Evolutionary conservation across 1,139 yeast species (phyloP), one percentile per base, ranked within the genome.

Genomic region (Zygosaccharomyces sapae): DNA sequence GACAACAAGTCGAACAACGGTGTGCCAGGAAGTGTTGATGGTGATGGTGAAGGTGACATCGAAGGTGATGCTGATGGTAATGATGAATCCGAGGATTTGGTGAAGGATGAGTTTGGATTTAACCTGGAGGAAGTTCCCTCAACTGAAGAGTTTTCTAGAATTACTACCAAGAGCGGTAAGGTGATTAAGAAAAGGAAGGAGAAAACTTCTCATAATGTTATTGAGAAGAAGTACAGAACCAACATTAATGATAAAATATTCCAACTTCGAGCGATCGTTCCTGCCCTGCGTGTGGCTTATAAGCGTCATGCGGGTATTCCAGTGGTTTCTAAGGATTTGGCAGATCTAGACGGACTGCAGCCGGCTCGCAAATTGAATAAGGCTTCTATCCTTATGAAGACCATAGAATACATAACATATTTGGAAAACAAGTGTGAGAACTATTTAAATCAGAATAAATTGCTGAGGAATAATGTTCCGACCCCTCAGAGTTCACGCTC

Each of bases 321-420:
- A 4, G 47, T 65, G 3, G 50, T 56, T 12, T 69, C 63, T 9
- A 68, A 67, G 20, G 72, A 62, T 30, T 52, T 58, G 8, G 56
- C 55, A 25, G 63, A 83, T 53, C 70, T 89, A 53, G 96, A 88
- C 58, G 96, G 96, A 1, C 74, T 89, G 49, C 76, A 83, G n/a
- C 96, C 96, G 0, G 95, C 96, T 2, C 72, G 80, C 45, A 88
- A 87, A 62, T 74, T 89, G 56, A 89, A 88, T 69, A 90, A 90
- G 66, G 97, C 96, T 5, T 83, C 88, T 43, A 89, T 90, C 25
- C 74, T 90, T 54, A 78, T 88, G 43, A 87, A 89, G 63, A 96
- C 97, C 4, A 86, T 94, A 2, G 97, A 89, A 66, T 90, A 89
- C 62, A 89, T 90, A 58, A 76, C 78, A 57, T 96, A 89, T 67